These are phyloP conservation scores for Trametes sanguinea DNA, from an alignment of 768 basidiomycete species.

Conservation along the genomic window DNA sequence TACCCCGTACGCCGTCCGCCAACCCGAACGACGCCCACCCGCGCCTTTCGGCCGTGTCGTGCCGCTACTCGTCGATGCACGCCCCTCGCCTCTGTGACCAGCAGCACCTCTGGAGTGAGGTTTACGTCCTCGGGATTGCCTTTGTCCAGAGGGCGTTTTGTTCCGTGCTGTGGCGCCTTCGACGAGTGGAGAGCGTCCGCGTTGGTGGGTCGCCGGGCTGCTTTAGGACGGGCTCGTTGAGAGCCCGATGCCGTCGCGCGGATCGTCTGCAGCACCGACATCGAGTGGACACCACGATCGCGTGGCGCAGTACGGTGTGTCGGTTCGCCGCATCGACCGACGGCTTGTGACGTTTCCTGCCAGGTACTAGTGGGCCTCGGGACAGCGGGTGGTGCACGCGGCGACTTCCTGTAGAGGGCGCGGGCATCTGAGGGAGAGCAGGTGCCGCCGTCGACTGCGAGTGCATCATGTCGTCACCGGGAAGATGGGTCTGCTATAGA, in stretches of 20 bases:
- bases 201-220: neutral
- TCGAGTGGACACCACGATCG: neutral
- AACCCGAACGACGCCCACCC: neutral
- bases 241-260: neutral
- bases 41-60: neutral
- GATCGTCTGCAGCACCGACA: constrained; percentile 1
- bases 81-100: neutral
- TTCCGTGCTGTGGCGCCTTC: neutral
- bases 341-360: constrained; percentile 3
- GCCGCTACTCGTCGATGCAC: neutral
- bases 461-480: too few relatives aligned
- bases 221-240: neutral
- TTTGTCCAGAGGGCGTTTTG: neutral
- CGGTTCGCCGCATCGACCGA: neutral
- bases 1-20: neutral
- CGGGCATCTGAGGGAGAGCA: too few relatives aligned
- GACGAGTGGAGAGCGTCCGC: neutral
- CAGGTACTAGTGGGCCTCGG: neutral
- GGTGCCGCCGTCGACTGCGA: too few relatives aligned
- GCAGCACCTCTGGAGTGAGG: neutral
- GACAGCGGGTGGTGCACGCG: neutral
- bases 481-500: too few relatives aligned
- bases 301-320: neutral
- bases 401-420: neutral
- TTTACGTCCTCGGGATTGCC: neutral